A percentile compares a stretch with the other conserved stretches of the same genome.
phyloP scores from a whole-genome alignment of 345 rosid species.

The Rubroshorea leprosula region DNA sequence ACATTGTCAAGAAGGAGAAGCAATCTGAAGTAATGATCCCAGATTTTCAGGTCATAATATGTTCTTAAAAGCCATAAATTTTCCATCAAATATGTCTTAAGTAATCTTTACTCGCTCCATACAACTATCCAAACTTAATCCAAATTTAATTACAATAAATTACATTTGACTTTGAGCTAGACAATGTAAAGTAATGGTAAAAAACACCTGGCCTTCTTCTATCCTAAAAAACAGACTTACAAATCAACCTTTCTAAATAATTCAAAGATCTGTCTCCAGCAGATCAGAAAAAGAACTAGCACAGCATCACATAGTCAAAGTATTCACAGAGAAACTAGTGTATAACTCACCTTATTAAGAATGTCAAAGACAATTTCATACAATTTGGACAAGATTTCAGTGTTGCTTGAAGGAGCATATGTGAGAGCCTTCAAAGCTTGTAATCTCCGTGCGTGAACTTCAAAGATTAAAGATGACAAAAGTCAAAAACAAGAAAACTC shows the following conservation, averaged over 20 bases:
- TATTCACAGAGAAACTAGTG: constrained; percentile 1
- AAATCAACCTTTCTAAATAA: neutral
- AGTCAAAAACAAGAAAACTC: constrained; percentile 17
- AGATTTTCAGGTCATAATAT: neutral
- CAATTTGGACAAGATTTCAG: constrained; percentile 71
- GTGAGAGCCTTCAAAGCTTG: constrained; percentile 99
- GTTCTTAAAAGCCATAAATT: neutral
- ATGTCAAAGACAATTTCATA: constrained; percentile 89
- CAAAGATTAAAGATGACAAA: constrained; percentile 25
- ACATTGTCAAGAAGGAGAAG: neutral
- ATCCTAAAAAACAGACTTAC: neutral
- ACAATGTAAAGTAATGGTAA: neutral
- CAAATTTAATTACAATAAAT: too few species aligned
- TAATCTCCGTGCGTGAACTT: constrained; percentile 91
- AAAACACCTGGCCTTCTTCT: neutral
- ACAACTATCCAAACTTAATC: neutral
- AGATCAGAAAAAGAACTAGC: neutral
- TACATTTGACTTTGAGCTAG: neutral
- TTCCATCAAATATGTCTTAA: neutral
- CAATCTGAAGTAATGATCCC: neutral
- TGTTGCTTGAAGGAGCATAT: constrained; percentile 75
- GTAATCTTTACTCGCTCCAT: neutral
- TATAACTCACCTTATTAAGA: constrained; percentile 78
- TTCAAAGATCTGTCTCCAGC: neutral
- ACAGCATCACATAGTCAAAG: neutral